These are phyloP conservation scores for Ganoderma multipileum DNA, from an alignment of 1,284 basidiomycete species.

Conservation along the genomic window DNA sequence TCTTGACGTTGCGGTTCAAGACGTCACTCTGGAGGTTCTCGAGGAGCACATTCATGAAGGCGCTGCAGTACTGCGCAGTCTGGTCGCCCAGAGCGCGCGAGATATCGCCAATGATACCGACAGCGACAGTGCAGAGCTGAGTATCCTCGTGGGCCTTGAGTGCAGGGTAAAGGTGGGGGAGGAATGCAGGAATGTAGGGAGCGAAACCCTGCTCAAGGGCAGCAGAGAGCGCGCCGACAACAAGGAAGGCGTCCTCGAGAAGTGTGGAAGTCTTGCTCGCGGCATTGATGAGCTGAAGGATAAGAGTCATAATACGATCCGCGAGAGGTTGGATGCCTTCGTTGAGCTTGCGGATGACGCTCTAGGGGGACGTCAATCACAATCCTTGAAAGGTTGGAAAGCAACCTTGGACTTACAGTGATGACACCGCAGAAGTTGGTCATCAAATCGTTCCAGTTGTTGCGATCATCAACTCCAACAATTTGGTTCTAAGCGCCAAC, in stretches of 20 bases:
- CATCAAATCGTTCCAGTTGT: conserved; percentile 99
- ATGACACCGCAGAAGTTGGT: conserved; percentile 94
- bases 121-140: conserved; percentile 93
- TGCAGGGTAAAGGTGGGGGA: conserved; percentile 90
- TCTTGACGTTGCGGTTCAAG: conserved; percentile 95
- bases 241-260: conserved; percentile 97
- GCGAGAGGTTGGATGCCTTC: conserved; percentile 88
- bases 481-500: conserved; percentile 78
- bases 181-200: conserved; percentile 90
- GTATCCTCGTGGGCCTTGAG: conserved; percentile 95
- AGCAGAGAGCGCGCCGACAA: conserved; percentile 88
- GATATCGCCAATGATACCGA: conserved; percentile 96
- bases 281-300: conserved; percentile 86
- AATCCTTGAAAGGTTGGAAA: neutral
- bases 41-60: conserved; percentile 91
- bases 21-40: conserved; percentile 93
- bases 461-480: conserved; percentile 93
- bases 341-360: conserved; percentile 85
- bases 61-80: conserved; percentile 82
- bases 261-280: conserved; percentile 94
- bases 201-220: conserved; percentile 88
- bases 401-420: conserved; percentile 62
- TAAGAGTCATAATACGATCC: conserved; percentile 94
- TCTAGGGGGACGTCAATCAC: conserved; percentile 50
- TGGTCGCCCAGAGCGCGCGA: conserved; percentile 91